Percentiles rank a stretch among this genome's conserved stretches.
These are phyloP conservation scores for Microsporum audouinii DNA, from an alignment of 2,329 filamentous ascomycete species.

Conservation along the genomic window DNA sequence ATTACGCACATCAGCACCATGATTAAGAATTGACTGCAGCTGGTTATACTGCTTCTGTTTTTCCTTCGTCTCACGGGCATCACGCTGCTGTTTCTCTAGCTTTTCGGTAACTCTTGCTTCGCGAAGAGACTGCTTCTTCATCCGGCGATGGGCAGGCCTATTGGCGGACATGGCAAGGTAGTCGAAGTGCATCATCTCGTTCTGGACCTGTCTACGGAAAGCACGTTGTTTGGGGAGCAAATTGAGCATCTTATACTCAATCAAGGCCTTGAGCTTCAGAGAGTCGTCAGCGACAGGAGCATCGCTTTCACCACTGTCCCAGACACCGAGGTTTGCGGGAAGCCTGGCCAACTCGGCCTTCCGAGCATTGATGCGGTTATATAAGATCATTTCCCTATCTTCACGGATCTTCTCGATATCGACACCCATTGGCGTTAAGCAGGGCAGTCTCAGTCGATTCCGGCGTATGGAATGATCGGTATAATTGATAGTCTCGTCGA, in stretches of 20 bases:
- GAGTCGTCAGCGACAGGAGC: slow-evolving; percentile 60
- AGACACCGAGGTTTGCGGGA: slow-evolving; percentile 74
- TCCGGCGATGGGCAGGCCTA: slow-evolving; percentile 73
- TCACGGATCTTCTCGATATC: slow-evolving; percentile 77
- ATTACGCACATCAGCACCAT: slow-evolving; percentile 65
- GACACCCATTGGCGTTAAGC: slow-evolving; percentile 77
- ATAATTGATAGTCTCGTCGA: slow-evolving; percentile 58
- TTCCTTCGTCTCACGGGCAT: slow-evolving; percentile 88
- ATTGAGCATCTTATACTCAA: slow-evolving; percentile 86
- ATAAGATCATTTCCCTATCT: slow-evolving; percentile 76
- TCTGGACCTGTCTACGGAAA: slow-evolving; percentile 73
- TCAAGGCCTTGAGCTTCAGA: slow-evolving; percentile 77
- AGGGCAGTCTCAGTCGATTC: slow-evolving; percentile 69
- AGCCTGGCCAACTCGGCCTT: slow-evolving; percentile 74
- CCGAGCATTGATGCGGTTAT: slow-evolving; percentile 78
- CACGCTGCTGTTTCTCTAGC: slow-evolving; percentile 95
- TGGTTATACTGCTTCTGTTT: slow-evolving; percentile 97
- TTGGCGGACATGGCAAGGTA: slow-evolving; percentile 97
- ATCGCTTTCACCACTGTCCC: slow-evolving; percentile 63
- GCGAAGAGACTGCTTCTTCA: slow-evolving; percentile 93
- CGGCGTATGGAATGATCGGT: slow-evolving; percentile 64
- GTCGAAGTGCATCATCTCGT: slow-evolving; percentile 89
- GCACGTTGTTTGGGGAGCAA: slow-evolving; percentile 81
- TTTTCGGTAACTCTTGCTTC: slow-evolving; percentile 98
- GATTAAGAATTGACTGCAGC: slow-evolving; percentile 71